Percentiles rank a stretch among this genome's conserved stretches.
These are phyloP conservation scores for Pleurotus citrinopileatus DNA, from an alignment of 768 basidiomycete species.

Conservation along the genomic window DNA sequence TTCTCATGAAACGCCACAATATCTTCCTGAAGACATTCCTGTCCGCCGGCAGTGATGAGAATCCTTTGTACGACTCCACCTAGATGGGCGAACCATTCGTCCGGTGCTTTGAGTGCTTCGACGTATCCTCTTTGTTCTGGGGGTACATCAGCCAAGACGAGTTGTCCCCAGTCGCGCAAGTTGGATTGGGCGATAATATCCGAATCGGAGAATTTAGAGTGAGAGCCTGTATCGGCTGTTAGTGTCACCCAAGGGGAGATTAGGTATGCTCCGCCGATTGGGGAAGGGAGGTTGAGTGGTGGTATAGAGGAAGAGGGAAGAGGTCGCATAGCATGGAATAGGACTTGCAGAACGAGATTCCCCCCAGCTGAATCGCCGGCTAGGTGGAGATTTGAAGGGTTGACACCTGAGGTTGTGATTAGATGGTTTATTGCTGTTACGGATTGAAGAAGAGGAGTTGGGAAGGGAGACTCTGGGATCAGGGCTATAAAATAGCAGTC, in stretches of 20 bases:
- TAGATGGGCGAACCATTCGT: conserved; percentile 25
- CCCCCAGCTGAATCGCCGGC: conserved; percentile 37
- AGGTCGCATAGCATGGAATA: conserved; percentile 36
- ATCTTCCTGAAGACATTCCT: conserved; percentile 26
- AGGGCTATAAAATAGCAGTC: conserved; percentile 25
- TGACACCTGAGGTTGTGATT: conserved; percentile 21
- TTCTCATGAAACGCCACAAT: conserved; percentile 20
- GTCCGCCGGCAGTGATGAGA: conserved; percentile 25
- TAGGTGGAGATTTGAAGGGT: conserved; percentile 29
- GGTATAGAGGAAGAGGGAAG: conserved; percentile 21
- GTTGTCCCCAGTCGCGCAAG: conserved; percentile 15
- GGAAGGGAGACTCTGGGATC: conserved; percentile 22
- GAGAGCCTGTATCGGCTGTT: conserved; percentile 12
- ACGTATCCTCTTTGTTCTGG: conserved; percentile 18
- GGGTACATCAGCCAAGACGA: conserved; percentile 12
- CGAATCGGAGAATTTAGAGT: conserved; percentile 11
- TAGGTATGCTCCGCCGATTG: conserved; percentile 29
- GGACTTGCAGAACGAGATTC: conserved; percentile 30
- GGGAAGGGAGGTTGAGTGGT: conserved; percentile 17
- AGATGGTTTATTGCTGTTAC: conserved; percentile 25
- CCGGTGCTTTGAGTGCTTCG: conserved; percentile 22
- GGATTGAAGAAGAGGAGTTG: conserved; percentile 26
- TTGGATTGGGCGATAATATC: conserved; percentile 20
- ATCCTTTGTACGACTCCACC: conserved; percentile 19
- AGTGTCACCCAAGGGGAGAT: conserved; percentile 29